phyloP scores from a whole-genome alignment of 352 stramenopile species.

The Pythium apleroticum region DNA sequence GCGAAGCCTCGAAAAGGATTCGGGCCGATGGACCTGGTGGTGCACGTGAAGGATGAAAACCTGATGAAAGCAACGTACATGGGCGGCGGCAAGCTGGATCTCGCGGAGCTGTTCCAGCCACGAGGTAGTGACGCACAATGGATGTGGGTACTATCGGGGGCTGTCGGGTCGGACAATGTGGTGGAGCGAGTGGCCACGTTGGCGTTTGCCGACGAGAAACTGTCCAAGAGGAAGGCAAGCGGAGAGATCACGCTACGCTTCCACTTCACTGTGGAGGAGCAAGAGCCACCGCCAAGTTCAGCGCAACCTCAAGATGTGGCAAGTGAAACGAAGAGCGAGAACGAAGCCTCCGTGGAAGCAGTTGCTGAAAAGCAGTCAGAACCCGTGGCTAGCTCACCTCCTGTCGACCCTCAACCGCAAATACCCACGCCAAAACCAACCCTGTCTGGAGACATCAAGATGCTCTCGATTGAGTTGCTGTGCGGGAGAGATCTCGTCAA shows the following conservation, averaged over 20 bases:
- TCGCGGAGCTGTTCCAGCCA: slow-evolving; percentile 33
- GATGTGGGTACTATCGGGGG: slow-evolving; percentile 9
- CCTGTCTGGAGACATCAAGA: slow-evolving; percentile 31
- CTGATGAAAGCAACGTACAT: slow-evolving; percentile 45
- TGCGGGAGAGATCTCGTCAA: slow-evolving; percentile 33
- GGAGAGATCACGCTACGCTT: slow-evolving; percentile 42
- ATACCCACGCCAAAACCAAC: background rate
- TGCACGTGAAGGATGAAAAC: slow-evolving; percentile 46
- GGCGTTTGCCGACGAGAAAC: slow-evolving; percentile 33
- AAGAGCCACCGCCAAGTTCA: background rate
- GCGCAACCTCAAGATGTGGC: background rate
- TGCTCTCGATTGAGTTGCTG: slow-evolving; percentile 38
- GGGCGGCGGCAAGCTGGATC: slow-evolving; percentile 35
- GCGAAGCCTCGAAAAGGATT: slow-evolving; percentile 22
- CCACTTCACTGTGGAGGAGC: slow-evolving; percentile 25
- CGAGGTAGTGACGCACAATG: background rate
- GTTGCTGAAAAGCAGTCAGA: background rate
- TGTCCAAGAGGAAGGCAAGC: slow-evolving; percentile 37
- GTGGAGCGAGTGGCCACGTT: slow-evolving; percentile 26
- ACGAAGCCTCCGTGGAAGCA: background rate
- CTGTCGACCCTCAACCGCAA: background rate
- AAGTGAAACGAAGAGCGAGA: background rate
- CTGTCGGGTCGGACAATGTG: background rate
- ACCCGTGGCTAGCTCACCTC: background rate
- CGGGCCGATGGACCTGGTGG: slow-evolving; percentile 25